Conservation (phyloP, 257 asterid species). For the Haberlea rhodopensis region DNA sequence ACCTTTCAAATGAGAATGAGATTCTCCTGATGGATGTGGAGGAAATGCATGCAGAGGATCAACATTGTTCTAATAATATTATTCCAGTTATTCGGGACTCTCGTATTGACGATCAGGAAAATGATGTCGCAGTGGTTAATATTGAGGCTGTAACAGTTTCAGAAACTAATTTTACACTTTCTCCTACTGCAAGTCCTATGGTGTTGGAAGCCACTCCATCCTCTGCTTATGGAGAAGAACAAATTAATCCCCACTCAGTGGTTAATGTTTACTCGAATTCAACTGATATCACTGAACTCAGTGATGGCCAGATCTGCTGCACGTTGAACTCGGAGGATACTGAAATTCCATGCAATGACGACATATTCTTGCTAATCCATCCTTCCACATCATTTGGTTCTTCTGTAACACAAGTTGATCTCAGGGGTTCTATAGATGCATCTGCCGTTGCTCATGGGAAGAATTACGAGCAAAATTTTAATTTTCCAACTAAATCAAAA, state of each 20-base stretch:
- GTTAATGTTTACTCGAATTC: constrained; percentile 40
- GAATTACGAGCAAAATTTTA: constrained; percentile 39
- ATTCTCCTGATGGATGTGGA: too few relatives aligned
- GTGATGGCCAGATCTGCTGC: constrained; percentile 52
- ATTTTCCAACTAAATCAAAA: constrained; percentile 38
- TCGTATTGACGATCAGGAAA: constrained; percentile 35
- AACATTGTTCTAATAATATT: constrained; percentile 31
- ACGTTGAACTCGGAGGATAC: constrained; percentile 72
- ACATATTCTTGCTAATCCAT: too few relatives aligned
- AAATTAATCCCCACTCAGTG: constrained; percentile 36
- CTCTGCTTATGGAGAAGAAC: too few relatives aligned
- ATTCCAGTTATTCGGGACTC: constrained; percentile 38
- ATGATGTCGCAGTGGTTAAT: constrained; percentile 36
- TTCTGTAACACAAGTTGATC: constrained; percentile 45
- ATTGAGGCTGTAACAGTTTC: constrained; percentile 28
- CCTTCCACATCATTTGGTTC: too few relatives aligned
- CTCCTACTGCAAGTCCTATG: constrained; percentile 33
- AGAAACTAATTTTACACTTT: constrained; percentile 33
- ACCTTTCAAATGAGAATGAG: too few relatives aligned
- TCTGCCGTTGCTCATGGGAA: constrained; percentile 37
- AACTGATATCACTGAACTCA: constrained; percentile 41
- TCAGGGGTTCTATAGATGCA: constrained; percentile 32
- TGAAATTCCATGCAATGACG: too few relatives aligned
- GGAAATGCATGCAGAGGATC: constrained; percentile 38
- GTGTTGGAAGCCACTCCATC: constrained; percentile 34